Evolutionary conservation across 257 asterid genomes (phyloP), one percentile per base, ranked within the genome.

Genomic region (Primulina huaijiensis): DNA sequence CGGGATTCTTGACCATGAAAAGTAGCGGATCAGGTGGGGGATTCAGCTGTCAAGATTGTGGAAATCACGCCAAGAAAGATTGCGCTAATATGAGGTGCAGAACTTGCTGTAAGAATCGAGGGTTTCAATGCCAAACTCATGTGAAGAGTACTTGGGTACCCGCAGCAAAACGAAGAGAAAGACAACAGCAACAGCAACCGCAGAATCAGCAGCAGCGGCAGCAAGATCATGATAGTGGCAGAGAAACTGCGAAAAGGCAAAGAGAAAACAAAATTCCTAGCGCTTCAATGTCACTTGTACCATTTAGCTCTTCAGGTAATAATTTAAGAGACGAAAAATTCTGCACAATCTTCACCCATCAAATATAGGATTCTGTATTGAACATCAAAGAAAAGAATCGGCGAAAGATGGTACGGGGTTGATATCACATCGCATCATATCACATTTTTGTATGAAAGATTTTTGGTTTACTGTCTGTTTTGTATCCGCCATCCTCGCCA

Each of bases 1-100:
- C 81, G 30, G 30, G 61, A 16, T 75, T 81, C 17, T 69, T 81
- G 8, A 74, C 72, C 81, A 83, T 81, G 84, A 72, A 82, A 25
- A 76, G 77, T 7, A 37, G 67, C 29, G 37, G 72, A 17, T 59
- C 82, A 17, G 34, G 34, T 31, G 14, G 82, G 5, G 85, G 88
- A 30, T 74, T 80, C 37, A 80, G 85, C 33, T 83, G 88, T 65
- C 85, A 83, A 30, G 88, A 83, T 62, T 83, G 87, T 21, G 34
- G 34, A 31, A 31, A 31, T 5, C 34, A 31, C 34, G 34, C 34
- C 4, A 31, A 31, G 34, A 31, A 31, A 31, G 34, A 31, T 31
- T 31, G 34, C 34, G 34, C 34, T 31, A 31, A 31, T 5, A 31
- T 31, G 34, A 31, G 34, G 34, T 31, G 34, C 34, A 31, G 34